These are phyloP conservation scores for Aegilops bicornis DNA, from an alignment of 176 grass and related monocot genomes.

Conservation along the genomic window DNA sequence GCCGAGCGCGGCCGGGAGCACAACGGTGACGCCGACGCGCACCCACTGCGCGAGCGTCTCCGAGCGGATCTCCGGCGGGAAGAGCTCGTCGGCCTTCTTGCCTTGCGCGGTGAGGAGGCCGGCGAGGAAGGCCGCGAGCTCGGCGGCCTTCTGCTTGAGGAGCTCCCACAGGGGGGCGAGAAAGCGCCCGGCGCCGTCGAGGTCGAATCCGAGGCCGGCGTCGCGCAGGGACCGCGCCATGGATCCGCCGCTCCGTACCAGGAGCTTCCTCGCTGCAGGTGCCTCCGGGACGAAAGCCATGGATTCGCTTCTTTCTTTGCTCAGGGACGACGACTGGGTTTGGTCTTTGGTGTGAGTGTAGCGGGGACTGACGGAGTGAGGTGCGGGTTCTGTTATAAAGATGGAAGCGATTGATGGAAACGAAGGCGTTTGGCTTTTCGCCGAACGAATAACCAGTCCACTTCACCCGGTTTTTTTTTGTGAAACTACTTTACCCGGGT, in stretches of 20 bases:
- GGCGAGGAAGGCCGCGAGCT: conserved; percentile 2
- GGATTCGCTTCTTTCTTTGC: background rate
- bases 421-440: too few relatives aligned
- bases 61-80: conserved; percentile 30
- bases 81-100: conserved; percentile 24
- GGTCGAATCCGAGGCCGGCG: background rate
- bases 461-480: too few relatives aligned
- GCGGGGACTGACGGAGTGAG: too few relatives aligned
- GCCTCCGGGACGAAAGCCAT: background rate
- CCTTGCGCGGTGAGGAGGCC: background rate
- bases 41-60: conserved; percentile 28
- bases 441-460: too few relatives aligned
- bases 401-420: too few relatives aligned
- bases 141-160: conserved; percentile 21
- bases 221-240: background rate
- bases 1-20: conserved; percentile 16
- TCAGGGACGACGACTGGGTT: too few relatives aligned
- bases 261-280: conserved; percentile 23
- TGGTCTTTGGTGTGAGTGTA: too few relatives aligned
- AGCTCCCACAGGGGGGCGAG: conserved; percentile 13
- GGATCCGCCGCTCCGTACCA: background rate
- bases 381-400: too few relatives aligned
- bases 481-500: too few relatives aligned
- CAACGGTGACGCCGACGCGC: background rate
- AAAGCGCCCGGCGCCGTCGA: background rate